phyloP scores from a whole-genome alignment of 176 grass and related monocot genomes.

The Triticum monococcum region DNA sequence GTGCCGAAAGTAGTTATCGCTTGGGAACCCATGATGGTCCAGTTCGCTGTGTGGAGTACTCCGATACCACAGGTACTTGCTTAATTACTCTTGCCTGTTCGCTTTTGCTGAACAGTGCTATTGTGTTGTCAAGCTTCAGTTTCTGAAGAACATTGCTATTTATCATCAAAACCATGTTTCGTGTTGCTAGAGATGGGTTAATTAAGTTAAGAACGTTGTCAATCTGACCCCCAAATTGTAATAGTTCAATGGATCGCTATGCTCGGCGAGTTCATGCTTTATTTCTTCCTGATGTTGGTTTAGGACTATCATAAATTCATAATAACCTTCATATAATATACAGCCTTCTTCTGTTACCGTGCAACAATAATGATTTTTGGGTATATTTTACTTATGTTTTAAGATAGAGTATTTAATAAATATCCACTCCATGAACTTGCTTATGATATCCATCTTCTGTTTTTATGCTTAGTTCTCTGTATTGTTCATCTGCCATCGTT shows the following conservation, averaged over 20 bases:
- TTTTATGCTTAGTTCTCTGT: neutral
- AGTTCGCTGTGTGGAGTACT: slow-evolving; percentile 66
- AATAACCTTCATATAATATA: neutral
- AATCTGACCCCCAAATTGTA: neutral
- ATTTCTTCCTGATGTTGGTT: neutral
- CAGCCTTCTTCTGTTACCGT: neutral
- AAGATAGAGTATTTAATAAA: neutral
- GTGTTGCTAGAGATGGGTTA: neutral
- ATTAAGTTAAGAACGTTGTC: neutral
- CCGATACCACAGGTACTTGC: slow-evolving; percentile 44
- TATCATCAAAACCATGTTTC: slow-evolving; percentile 22
- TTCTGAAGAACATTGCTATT: slow-evolving; percentile 1
- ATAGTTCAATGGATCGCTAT: neutral
- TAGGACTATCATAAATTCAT: neutral
- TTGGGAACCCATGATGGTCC: slow-evolving; percentile 58
- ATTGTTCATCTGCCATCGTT: neutral
- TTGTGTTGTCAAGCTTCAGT: neutral
- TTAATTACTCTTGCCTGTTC: neutral
- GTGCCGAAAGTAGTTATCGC: slow-evolving; percentile 44
- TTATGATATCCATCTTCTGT: slow-evolving; percentile 9
- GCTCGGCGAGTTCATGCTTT: neutral
- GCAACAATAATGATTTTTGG: neutral
- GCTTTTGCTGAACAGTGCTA: neutral
- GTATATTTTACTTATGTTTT: neutral
- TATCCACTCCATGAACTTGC: neutral